Evolutionary conservation across 306 rosid species (phyloP), one percentile per base, ranked within the genome.

Genomic region (Medicago ruthenica): DNA sequence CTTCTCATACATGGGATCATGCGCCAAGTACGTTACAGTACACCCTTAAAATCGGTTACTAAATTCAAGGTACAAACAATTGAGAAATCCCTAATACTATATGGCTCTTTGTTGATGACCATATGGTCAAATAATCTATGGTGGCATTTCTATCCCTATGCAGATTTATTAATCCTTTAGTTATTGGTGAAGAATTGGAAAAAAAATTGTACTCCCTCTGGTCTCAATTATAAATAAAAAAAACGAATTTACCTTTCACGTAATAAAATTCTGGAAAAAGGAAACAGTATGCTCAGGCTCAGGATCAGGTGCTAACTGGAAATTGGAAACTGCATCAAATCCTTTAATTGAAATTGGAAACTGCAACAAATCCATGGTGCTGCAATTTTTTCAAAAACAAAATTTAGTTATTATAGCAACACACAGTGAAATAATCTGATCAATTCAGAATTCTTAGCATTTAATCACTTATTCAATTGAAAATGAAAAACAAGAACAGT

Each of bases 321-420:
- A 24, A 24, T 2, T 24, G 27, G 27, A 24, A 24, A 24, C 27
- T 24, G 31, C 31, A 63, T 63, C 69, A 31, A 62, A 34, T 59
- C 97, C 93, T 79, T 82, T 86, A 65, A 86, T n/a, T n/a, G 27
- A 24, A 24, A 24, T 2, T 24, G 27, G 27, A 24, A 24, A 24
- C 27, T 24, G 31, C 31, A 63, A 36, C 69, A n/a, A n/a, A n/a
- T 81, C 96, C 92, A 53, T 91, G 86, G 62, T 92, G 93, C 91
- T 89, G 90, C 90, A 86, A 67, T 27, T 73, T 78, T 83, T 81
- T 4, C 17, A 47, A 47, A 47, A 40, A 8, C 0, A 40, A 45
- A 45, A 11, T 7, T 1, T 16, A 50, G 55, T 50, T 50, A 50
- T 2, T 16, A n/a, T 50, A 27, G 4, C 7, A 8, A 20, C 16